Conservation (phyloP, 257 asterid genomes). For the Solanum medicagineum region DNA sequence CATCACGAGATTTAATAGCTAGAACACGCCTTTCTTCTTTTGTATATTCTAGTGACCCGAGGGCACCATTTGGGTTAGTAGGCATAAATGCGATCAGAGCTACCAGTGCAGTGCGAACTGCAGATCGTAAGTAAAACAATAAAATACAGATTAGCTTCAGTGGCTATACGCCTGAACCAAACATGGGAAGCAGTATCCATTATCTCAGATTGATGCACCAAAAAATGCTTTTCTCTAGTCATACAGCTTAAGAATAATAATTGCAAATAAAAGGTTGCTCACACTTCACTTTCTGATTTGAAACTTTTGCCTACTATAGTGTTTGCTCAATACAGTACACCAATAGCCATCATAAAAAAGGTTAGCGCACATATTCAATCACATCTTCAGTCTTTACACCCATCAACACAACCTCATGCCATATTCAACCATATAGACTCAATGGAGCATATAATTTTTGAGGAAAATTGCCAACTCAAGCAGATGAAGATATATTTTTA, state of each 20-base stretch:
- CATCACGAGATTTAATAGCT: conserved; percentile 67
- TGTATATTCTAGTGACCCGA: conserved; percentile 72
- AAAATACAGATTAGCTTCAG: neutral
- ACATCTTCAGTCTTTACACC: neutral
- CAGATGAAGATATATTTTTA: neutral
- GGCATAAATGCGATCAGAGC: conserved; percentile 96
- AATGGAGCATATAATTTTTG: neutral
- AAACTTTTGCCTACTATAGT: neutral
- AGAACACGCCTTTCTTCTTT: conserved; percentile 75
- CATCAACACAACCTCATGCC: neutral
- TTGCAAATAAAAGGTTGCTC: neutral
- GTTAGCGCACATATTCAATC: neutral
- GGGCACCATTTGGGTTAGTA: conserved; percentile 79
- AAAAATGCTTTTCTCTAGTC: neutral
- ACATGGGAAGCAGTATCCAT: neutral
- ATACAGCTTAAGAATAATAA: neutral
- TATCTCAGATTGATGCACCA: neutral
- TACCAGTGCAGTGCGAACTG: conserved; percentile 89
- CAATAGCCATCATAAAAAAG: neutral
- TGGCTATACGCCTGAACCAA: neutral
- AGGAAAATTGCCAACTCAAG: neutral
- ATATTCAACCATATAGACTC: neutral
- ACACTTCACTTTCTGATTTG: neutral
- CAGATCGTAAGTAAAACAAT: neutral
- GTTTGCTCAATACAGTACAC: neutral